Conservation (phyloP, 192 early-diverging fungal genomes). For the Rhizophlyctis rosea region DNA sequence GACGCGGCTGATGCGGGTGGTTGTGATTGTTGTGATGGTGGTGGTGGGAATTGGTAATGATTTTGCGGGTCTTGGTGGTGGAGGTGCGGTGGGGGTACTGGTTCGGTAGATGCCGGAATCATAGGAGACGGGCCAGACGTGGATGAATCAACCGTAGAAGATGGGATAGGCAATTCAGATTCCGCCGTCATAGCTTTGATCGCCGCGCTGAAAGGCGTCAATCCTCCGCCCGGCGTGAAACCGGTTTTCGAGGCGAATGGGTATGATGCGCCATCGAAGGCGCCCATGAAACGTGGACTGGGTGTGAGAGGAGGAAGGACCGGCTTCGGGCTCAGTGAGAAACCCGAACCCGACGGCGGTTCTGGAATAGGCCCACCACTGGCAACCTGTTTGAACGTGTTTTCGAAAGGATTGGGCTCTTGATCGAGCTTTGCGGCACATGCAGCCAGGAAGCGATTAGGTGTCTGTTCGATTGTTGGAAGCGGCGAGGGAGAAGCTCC, state of each 20-base stretch:
- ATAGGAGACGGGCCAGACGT: background rate
- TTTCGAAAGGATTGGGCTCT: slow-evolving; percentile 89
- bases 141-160: background rate
- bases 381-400: slow-evolving; percentile 62
- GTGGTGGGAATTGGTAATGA: background rate
- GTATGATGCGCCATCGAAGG: slow-evolving; percentile 17
- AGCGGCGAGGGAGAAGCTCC: slow-evolving; percentile 35
- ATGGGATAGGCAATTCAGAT: background rate
- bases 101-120: background rate
- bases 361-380: slow-evolving; percentile 19
- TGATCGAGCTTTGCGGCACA: slow-evolving; percentile 61
- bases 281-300: slow-evolving; percentile 10
- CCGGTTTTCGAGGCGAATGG: slow-evolving; percentile 14
- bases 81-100: background rate
- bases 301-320: slow-evolving; percentile 59
- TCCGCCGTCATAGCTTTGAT: background rate
- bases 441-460: slow-evolving; percentile 31
- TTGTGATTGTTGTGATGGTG: background rate
- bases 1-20: background rate
- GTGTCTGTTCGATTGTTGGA: slow-evolving; percentile 42
- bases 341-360: slow-evolving; percentile 17
- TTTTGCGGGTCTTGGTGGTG: background rate
- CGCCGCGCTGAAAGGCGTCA: slow-evolving; percentile 20
- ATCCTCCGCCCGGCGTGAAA: slow-evolving; percentile 16
- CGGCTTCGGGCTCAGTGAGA: slow-evolving; percentile 45